Base-by-base conservation (phyloP, 306 rosid genomes). In the Rosa rugosa region DNA sequence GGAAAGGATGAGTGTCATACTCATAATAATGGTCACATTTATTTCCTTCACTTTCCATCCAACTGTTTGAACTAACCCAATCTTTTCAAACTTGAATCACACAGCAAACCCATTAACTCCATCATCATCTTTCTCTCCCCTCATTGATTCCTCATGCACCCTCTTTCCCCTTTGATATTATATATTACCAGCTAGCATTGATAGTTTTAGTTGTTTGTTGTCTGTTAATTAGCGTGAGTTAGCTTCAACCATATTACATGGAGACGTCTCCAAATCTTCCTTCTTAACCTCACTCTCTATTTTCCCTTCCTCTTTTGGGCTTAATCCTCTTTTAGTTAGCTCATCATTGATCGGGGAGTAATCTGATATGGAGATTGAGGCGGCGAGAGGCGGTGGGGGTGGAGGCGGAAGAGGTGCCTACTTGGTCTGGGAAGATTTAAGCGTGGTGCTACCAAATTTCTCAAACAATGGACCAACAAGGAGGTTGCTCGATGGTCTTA, bases 381-480 rank as follows among this genome's bases (percentile, higher is more conserved):
- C 25, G 49, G 62, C 71, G 76, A 54, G 54, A 56, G 71, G 75
- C 27, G 75, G 62, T 36, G n/a, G 64, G 11, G 75, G 72, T 3
- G 95, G 97, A 7, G 75, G 80, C 38, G 76, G 80, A 22, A 86
- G 93, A 31, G 97, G 99, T 54, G 84, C 88, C 17, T 94, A 79
- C 77, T 84, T 94, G 81, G 97, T 90, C 14, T 94, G 99, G 99
- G 93, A 94, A 71, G 99, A 94, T 92, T 88, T 94, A 0, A 88
- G 79, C 25, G 97, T 85, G 7, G 78, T 94, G 23, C 20, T 94
- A 0, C 97, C 97, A 0, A 94, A 94, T 72, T 94, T 88, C 17
- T 8, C 46, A 54, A 79, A 87, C 0, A 87, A 92, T 41, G 94
- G 89, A 42, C 97, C 99, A 40, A 94, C 97, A 0, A 94, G 80